A percentile compares a stretch with the other conserved stretches of the same genome.
Evolutionary conservation across 345 rosid genomes (phyloP).

Genomic region (Garcia nutans): DNA sequence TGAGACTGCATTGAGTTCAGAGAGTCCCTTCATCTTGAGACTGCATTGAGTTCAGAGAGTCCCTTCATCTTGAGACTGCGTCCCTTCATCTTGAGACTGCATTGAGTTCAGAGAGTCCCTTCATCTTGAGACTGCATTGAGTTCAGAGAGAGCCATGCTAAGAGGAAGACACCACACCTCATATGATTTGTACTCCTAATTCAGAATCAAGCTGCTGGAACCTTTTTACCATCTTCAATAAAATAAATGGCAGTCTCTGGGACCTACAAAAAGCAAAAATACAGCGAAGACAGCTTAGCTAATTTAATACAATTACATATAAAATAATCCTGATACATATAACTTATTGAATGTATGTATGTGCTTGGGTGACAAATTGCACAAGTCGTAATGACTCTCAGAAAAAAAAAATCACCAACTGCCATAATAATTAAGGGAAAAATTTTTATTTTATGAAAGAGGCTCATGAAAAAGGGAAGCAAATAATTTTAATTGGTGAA

Average conservation of each 20-base stretch:
- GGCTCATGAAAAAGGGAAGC: no score
- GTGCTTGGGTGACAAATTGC: not conserved
- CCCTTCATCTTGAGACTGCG: no score
- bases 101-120: no score
- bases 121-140: constrained; percentile 1
- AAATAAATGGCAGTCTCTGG: constrained; percentile 80
- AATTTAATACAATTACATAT: constrained; percentile 13
- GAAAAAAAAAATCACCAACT: not conserved
- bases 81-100: no score
- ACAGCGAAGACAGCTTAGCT: constrained; percentile 7
- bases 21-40: no score
- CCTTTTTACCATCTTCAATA: constrained; percentile 90
- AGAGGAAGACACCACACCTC: constrained; percentile 5
- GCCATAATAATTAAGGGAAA: no score
- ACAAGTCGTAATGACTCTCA: not conserved
- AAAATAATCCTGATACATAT: not conserved
- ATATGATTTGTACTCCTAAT: not conserved
- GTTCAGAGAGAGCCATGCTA: not conserved
- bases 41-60: no score
- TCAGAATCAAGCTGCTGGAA: constrained; percentile 60
- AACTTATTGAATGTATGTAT: not conserved
- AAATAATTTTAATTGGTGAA: no score
- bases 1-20: not conserved
- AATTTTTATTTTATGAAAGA: no score
- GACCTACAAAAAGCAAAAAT: constrained; percentile 44